Base-by-base conservation (phyloP, 2,329 filamentous ascomycete species). In the Xylariomycetidae sp. region DNA sequence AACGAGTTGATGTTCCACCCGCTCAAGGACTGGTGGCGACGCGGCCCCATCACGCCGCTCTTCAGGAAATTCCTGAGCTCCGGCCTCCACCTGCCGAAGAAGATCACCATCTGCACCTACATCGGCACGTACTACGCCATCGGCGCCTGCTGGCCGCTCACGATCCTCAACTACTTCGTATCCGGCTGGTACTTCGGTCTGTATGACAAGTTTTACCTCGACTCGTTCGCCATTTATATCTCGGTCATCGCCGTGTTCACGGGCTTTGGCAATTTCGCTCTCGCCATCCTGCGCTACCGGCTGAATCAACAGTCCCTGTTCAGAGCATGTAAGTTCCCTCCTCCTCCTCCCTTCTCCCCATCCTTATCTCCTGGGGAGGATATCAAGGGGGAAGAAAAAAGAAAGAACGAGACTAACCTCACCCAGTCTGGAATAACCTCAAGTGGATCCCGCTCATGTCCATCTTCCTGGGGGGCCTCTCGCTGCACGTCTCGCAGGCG, bases 1-100 rank as follows among this genome's bases (percentile, higher is more conserved):
- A 86, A 85, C 57, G 85, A 89, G 63, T 69, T 90, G 37, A 70
- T 90, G 37, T 90, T 92, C 66, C 74, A 90, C 53, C 86, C 85
- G 3, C 67, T 90, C 40, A 73, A 75, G 40, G 79, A 77, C 47
- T 90, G 86, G 86, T 58, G 78, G 27, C 79, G 71, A 54, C 75
- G 71, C 12, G 86, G 86, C 0, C 86, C 86, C 17, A 85, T 90
- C 56, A 90, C 86, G 4, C 80, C 81, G 15, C 72, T 90, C 4
- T 90, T 90, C 72, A 73, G 80, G 40, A 71, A 64, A 36, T 90
- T 92, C 64, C 59, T 89, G 34, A 73, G 70, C 55, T 87, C 81
- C 46, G 78, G 75, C 56, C 88, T 88, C 52, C 79, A 79, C 11
- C 73, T 88, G 41, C 83, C 81, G 4, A 84, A 80, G 51, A 88